These are phyloP conservation scores for Periglandula ipomoeae DNA, from an alignment of 2,329 filamentous ascomycete genomes.

Conservation along the genomic window DNA sequence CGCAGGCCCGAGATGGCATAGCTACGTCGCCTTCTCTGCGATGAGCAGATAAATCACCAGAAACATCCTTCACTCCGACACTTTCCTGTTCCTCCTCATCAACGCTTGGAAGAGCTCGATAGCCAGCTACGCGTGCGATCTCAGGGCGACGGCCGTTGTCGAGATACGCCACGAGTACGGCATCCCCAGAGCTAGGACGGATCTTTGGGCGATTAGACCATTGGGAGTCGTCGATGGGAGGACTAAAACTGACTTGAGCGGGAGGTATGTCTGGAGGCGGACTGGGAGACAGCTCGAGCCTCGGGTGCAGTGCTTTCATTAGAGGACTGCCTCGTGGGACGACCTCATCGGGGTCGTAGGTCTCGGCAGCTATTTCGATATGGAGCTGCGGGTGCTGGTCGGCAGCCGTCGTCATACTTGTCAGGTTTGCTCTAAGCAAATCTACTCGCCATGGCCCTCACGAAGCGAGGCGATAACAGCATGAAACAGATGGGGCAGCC, in stretches of 20 bases:
- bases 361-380: slow-evolving; percentile 20
- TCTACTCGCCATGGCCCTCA: slow-evolving; percentile 27
- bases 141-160: slow-evolving; percentile 55
- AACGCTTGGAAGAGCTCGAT: slow-evolving; percentile 40
- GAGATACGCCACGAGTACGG: slow-evolving; percentile 57
- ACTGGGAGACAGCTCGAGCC: slow-evolving; percentile 22
- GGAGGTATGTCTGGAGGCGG: slow-evolving; percentile 27
- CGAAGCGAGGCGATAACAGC: slow-evolving; percentile 4
- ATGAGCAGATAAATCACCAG: background rate
- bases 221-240: slow-evolving; percentile 30
- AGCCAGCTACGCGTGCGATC: slow-evolving; percentile 49
- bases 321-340: slow-evolving; percentile 31
- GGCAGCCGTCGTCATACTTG: slow-evolving; percentile 32
- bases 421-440: slow-evolving; percentile 18
- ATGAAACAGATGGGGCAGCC: slow-evolving; percentile 7
- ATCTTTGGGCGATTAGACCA: slow-evolving; percentile 45
- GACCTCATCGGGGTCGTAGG: slow-evolving; percentile 37
- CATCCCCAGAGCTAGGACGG: slow-evolving; percentile 51
- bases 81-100: slow-evolving; percentile 30
- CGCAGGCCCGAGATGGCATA: background rate
- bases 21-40: background rate
- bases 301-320: slow-evolving; percentile 25
- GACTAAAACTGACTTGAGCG: slow-evolving; percentile 25
- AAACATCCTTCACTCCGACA: slow-evolving; percentile 18
- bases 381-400: slow-evolving; percentile 23